phyloP scores from a whole-genome alignment of 495 filamentous ascomycete species.

The Xylaria flabelliformis region DNA sequence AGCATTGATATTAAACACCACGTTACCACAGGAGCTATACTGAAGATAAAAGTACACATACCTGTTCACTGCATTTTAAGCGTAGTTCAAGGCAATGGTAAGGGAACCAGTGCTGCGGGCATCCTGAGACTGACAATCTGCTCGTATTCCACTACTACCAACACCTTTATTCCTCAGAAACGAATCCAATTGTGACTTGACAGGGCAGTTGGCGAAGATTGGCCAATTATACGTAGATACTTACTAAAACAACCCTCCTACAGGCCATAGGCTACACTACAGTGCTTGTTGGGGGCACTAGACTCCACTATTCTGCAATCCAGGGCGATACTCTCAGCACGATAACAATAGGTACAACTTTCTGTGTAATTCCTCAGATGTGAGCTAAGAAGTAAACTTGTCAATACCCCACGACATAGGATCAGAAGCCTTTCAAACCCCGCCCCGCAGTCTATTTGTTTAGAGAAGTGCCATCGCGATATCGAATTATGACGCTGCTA shows the following conservation, averaged over 20 bases:
- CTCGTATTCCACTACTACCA: too few relatives aligned
- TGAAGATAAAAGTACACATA: too few relatives aligned
- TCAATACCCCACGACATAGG: not conserved
- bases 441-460: not conserved
- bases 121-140: too few relatives aligned
- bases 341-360: too few relatives aligned
- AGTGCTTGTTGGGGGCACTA: not conserved
- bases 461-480: not conserved
- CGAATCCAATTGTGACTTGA: too few relatives aligned
- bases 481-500: not conserved
- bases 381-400: not conserved
- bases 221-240: not conserved
- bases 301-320: not conserved
- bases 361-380: too few relatives aligned
- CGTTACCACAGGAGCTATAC: too few relatives aligned
- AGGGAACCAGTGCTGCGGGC: too few relatives aligned
- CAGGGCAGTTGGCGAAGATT: not conserved
- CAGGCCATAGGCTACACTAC: not conserved
- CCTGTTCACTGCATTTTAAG: too few relatives aligned
- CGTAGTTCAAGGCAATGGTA: too few relatives aligned
- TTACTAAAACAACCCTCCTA: not conserved
- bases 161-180: too few relatives aligned
- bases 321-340: not conserved
- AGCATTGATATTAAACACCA: too few relatives aligned
- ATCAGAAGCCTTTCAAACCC: not conserved